Base-by-base conservation (phyloP, 345 rosid genomes). In the Salix brachista region DNA sequence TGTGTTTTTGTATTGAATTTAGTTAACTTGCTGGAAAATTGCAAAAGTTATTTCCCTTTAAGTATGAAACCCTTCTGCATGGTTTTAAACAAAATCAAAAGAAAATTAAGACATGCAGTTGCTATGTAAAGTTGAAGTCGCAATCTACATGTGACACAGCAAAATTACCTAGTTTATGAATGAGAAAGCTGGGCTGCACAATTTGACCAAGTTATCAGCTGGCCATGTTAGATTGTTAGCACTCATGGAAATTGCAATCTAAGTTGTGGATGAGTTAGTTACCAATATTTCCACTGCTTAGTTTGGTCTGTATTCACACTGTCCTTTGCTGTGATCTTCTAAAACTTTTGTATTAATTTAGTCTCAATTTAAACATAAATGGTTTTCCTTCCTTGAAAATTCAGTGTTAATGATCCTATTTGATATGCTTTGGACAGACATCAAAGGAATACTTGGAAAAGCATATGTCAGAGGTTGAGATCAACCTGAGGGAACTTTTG, bases 401-500 rank as follows among this genome's bases (percentile, higher is more conserved):
- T 54, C 5, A 19, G 6, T 42, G 18, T 66, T 28, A 62, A 37
- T 46, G 56, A 67, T 26, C 36, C 36, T 61, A 39, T 66, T 8
- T 72, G 41, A 76, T 60, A 19, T 77, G 23, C 75, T 46, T 83
- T 77, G 74, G 30, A 70, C 85, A 92, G 98, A 86, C 88, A 65
- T 96, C 97, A 0, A 94, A 88, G 88, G 97, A 96, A 68, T 94
- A 94, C 85, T 80, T 94, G 85, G 97, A 96, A 80, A 94, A 94
- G 87, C 98, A 94, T 82, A 87, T 67, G 58, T 85, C 86, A 19
- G 99, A 94, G 83, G 93, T 90, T 37, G 97, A 94, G 88, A 91
- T 75, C 88, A 94, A 92, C 86, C 80, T 90, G 84, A 88, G 83
- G 88, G 99, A 94, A 88, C 91, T 96, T 76, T 82, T 96, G 80